Percentiles rank a stretch among this genome's conserved stretches.
These are phyloP conservation scores for Silene noctiflora DNA, from an alignment of 179 eudicot genomes.

Conservation along the genomic window DNA sequence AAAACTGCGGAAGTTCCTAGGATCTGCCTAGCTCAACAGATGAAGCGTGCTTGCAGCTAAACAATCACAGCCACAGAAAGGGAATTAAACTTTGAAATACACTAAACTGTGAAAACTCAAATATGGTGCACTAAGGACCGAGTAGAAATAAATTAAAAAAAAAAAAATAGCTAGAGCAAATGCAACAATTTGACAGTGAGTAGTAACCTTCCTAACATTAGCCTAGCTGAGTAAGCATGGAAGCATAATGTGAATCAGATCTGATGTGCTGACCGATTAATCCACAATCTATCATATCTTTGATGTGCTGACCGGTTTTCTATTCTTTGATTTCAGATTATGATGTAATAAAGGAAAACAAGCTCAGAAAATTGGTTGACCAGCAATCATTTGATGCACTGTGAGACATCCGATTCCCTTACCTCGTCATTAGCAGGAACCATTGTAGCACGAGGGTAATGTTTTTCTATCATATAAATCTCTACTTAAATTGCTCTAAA, in stretches of 20 bases:
- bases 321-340: too few relatives aligned
- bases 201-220: background rate
- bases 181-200: slow-evolving; percentile 7
- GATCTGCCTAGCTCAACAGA: slow-evolving; percentile 4
- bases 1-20: too few relatives aligned
- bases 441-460: too few relatives aligned
- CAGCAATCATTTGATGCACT: too few relatives aligned
- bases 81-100: background rate
- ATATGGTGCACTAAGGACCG: too few relatives aligned
- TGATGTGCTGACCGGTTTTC: background rate
- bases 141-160: background rate
- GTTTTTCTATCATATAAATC: too few relatives aligned
- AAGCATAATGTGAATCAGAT: slow-evolving; percentile 17
- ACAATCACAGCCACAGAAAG: background rate
- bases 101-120: background rate
- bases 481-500: too few relatives aligned
- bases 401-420: too few relatives aligned
- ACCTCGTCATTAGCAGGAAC: too few relatives aligned
- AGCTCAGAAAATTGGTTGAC: too few relatives aligned
- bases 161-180: background rate
- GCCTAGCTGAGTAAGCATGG: background rate
- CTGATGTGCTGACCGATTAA: slow-evolving; percentile 5
- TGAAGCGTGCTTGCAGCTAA: background rate
- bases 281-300: background rate
- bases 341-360: too few relatives aligned